Base-by-base conservation (phyloP, 345 rosid genomes). In the Cardamine chenopodiifolia region DNA sequence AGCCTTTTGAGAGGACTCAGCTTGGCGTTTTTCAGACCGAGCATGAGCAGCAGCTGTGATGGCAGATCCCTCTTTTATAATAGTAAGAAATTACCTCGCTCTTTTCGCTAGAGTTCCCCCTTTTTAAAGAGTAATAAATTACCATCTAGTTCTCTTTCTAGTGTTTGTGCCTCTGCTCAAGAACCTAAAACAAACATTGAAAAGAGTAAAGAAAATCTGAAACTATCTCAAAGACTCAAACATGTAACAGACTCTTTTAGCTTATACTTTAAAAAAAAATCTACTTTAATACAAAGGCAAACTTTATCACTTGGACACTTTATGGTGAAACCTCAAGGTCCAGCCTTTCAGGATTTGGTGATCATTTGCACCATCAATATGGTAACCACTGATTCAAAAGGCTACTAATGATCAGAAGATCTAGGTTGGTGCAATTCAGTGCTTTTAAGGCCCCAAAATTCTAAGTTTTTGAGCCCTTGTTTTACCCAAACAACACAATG, bases 111-210 rank as follows among this genome's bases (percentile, higher is more conserved):
- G n/a, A n/a, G n/a, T n/a, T n/a, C n/a, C n/a, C n/a, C n/a, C n/a
- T n/a, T n/a, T n/a, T n/a, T n/a, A n/a, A n/a, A n/a, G n/a, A n/a
- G n/a, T n/a, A n/a, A n/a, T n/a, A n/a, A n/a, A n/a, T n/a, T n/a
- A n/a, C n/a, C 96, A 88, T 92, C 98, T 4, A 96, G 88, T 82
- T 89, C 98, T 78, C 94, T 86, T 82, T 92, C 98, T 74, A 92
- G 81, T 66, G 97, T 92, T 82, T 92, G 93, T 31, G 92, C 97
- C 99, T 87, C 85, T 90, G 98, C 79, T 92, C 95, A 78, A 96
- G 97, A 76, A 89, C 87, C 97, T 95, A 80, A 37, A 83, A 28
- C 34, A 32, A 22, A 25, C 42, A 66, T n/a, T 28, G 20, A 18
- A 59, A 2, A 47, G 60, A 49, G 53, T 28, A 31, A 20, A 40